Conservation (phyloP, 139 green algal species). For the Marvania coccoides region DNA sequence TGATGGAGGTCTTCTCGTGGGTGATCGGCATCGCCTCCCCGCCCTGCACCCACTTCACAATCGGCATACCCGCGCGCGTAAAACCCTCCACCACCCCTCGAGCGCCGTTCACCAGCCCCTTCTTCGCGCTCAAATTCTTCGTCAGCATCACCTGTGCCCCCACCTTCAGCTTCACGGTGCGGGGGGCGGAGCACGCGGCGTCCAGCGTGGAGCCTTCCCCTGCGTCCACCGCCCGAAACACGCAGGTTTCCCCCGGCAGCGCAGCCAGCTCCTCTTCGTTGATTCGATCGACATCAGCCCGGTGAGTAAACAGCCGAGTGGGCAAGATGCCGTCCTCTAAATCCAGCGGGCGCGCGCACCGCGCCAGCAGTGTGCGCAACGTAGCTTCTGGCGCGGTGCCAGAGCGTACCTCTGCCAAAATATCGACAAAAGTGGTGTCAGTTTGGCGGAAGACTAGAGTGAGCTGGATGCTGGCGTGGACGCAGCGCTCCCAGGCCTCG, state of each 20-base stretch:
- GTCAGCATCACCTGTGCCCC: slow-evolving; percentile 47
- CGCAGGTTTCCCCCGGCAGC: slow-evolving; percentile 15
- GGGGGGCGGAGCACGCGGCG: slow-evolving; percentile 16
- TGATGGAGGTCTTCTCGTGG: slow-evolving; percentile 29
- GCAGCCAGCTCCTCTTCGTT: slow-evolving; percentile 34
- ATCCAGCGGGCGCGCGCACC: slow-evolving; percentile 33
- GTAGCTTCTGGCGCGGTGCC: slow-evolving; percentile 16
- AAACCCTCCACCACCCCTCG: slow-evolving; percentile 56
- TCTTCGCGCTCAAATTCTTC: slow-evolving; percentile 24
- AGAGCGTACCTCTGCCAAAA: slow-evolving; percentile 42
- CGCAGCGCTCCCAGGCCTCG: slow-evolving; percentile 32
- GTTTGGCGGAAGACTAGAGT: slow-evolving; percentile 47
- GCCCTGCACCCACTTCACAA: slow-evolving; percentile 5
- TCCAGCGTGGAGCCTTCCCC: slow-evolving; percentile 19
- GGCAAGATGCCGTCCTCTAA: slow-evolving; percentile 49
- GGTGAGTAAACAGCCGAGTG: slow-evolving; percentile 47
- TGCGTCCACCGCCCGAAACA: slow-evolving; percentile 25
- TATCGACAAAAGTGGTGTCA: slow-evolving; percentile 46
- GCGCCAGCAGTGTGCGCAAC: slow-evolving; percentile 6
- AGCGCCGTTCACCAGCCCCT: slow-evolving; percentile 59
- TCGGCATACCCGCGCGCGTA: background rate
- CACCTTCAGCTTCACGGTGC: slow-evolving; percentile 35
- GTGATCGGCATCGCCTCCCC: slow-evolving; percentile 26
- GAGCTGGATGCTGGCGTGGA: slow-evolving; percentile 39
- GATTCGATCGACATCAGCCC: slow-evolving; percentile 35